Base-by-base conservation (phyloP, 202 grass and related monocot genomes). In the Thinopyrum obtusiflorum region DNA sequence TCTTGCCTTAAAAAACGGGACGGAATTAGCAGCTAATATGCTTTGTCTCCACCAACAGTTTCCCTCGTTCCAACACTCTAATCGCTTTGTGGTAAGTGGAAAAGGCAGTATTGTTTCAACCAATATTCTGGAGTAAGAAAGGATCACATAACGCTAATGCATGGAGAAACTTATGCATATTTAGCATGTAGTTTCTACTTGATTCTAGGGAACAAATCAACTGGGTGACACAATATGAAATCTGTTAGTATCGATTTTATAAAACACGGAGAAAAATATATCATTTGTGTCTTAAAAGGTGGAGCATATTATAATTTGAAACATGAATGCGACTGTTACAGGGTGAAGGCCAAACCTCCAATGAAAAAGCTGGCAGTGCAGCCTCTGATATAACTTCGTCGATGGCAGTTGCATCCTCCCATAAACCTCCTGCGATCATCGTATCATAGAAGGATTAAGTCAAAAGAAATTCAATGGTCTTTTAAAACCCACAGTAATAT, bases 311-410 rank as follows among this genome's bases (percentile, higher is more conserved):
- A 81, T 86, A 63, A 81, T 46, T 74, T 67, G 75, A 27, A 78
- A 74, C 32, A 74, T 26, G 7, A 85, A 85, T 69, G 67, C 28
- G 55, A 60, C 57, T 78, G 59, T 62, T 78, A 88, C 29, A 88
- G 79, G 60, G 73, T 60, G 55, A 65, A 77, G 77, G 66, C 80
- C 32, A 87, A 84, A 99, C 97, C 97, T 99, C 93, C 72, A 99
- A 86, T 68, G 93, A 97, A 85, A 92, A 94, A 83, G 90, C 97
- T 63, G 93, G 97, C 39, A 99, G 89, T 37, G 93, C 97, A 79
- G 97, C 97, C 83, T 99, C 97, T 29, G 93, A 81, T 89, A 99
- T 87, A 84, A 99, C 93, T 87, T 97, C 89, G 77, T 99, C 92
- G 5, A 99, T 83, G 46, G 89, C 29, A 1, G 21, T 87, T 66